phyloP scores from a whole-genome alignment of 495 filamentous ascomycete genomes.

The Rostrohypoxylon terebratum region DNA sequence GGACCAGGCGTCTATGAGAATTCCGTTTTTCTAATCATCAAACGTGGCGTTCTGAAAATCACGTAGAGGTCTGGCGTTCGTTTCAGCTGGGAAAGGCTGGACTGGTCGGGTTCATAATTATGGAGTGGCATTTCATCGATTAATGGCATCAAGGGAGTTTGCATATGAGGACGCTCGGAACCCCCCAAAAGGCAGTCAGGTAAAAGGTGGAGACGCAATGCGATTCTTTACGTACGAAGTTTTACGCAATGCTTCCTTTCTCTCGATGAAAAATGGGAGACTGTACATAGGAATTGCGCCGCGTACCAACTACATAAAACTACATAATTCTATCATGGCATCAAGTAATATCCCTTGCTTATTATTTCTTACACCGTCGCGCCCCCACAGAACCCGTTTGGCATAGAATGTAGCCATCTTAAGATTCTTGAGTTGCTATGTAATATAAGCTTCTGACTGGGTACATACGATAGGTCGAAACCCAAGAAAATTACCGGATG shows the following conservation, averaged over 20 bases:
- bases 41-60: constrained; percentile 29
- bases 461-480: constrained; percentile 36
- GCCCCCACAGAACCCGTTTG: neutral
- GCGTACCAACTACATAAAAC: constrained; percentile 18
- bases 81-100: constrained; percentile 26
- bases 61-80: constrained; percentile 36
- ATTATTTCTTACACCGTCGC: neutral
- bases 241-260: constrained; percentile 5
- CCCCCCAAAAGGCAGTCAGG: neutral
- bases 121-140: constrained; percentile 13
- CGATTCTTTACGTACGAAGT: constrained; percentile 1
- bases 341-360: neutral
- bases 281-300: constrained; percentile 21
- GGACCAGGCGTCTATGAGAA: neutral
- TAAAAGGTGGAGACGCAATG: neutral
- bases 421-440: neutral
- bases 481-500: constrained; percentile 30
- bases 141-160: constrained; percentile 28
- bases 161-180: constrained; percentile 7
- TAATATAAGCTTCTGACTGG: neutral
- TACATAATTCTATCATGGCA: constrained; percentile 10
- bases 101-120: constrained; percentile 26
- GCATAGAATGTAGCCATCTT: neutral
- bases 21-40: constrained; percentile 26
- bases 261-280: neutral